Percentiles rank a stretch among this genome's conserved stretches.
phyloP scores from a whole-genome alignment of 805 yeast genomes.

The Hanseniaspora mollemarum region DNA sequence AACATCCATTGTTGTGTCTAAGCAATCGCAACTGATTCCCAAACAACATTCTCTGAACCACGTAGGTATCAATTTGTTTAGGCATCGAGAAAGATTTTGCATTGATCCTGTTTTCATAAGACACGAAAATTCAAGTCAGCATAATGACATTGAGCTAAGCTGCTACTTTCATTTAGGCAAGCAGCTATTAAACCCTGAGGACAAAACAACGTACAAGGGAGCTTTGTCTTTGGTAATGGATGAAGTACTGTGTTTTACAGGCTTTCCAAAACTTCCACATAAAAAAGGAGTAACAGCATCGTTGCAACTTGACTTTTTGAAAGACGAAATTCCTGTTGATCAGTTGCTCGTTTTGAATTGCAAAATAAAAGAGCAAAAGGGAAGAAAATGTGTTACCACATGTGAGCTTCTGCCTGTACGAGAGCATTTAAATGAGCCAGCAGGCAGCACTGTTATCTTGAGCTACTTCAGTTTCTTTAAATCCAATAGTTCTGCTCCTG shows the following conservation, averaged over 20 bases:
- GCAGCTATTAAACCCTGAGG: constrained; percentile 46
- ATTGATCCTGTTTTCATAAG: constrained; percentile 46
- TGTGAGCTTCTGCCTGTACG: constrained; percentile 53
- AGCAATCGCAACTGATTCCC: constrained; percentile 11
- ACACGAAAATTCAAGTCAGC: constrained; percentile 34
- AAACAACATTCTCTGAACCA: constrained; percentile 47
- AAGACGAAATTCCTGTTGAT: constrained; percentile 39
- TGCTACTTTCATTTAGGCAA: constrained; percentile 65
- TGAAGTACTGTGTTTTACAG: constrained; percentile 76
- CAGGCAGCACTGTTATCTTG: neutral
- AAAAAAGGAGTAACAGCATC: constrained; percentile 83
- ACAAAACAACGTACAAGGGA: constrained; percentile 73
- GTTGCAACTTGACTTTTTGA: constrained; percentile 47
- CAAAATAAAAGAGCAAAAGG: constrained; percentile 50
- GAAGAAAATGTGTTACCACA: constrained; percentile 69
- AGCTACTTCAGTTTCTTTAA: constrained; percentile 13
- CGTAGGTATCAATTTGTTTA: constrained; percentile 60
- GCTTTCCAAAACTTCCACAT: constrained; percentile 69
- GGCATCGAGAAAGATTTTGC: constrained; percentile 55
- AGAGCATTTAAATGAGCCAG: constrained; percentile 19
- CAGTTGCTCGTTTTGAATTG: constrained; percentile 59
- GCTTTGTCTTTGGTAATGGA: constrained; percentile 67
- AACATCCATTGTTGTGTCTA: neutral
- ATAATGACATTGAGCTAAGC: constrained; percentile 40
- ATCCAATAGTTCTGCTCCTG: neutral